Percentiles rank a stretch among this genome's conserved stretches.
Conservation (phyloP, 176 grass and related monocot species). For the Olyra latifolia region DNA sequence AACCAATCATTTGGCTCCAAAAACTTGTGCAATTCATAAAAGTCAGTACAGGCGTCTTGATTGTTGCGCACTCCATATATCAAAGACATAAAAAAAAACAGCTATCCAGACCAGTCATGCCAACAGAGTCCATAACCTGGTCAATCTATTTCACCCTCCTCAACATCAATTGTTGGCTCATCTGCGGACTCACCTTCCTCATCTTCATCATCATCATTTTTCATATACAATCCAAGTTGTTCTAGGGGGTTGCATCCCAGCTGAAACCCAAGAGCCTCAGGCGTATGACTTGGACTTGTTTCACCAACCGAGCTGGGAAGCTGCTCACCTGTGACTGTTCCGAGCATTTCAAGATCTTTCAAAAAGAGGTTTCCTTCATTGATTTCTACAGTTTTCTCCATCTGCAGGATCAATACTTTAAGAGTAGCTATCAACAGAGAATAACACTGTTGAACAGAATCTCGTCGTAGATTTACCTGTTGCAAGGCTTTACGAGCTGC, state of each 20-base stretch:
- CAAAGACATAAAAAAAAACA: slow-evolving; percentile 27
- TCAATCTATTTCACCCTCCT: slow-evolving; percentile 97
- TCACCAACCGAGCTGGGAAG: slow-evolving; percentile 68
- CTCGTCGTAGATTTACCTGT: slow-evolving; percentile 50
- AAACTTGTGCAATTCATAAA: slow-evolving; percentile 38
- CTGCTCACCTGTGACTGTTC: slow-evolving; percentile 62
- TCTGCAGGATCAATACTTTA: slow-evolving; percentile 49
- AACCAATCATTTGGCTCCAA: slow-evolving; percentile 40
- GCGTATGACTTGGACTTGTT: slow-evolving; percentile 60
- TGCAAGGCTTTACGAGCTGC: slow-evolving; percentile 93
- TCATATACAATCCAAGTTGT: slow-evolving; percentile 88
- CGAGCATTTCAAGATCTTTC: slow-evolving; percentile 93
- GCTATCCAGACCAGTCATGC: slow-evolving; percentile 27
- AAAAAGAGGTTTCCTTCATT: slow-evolving; percentile 80
- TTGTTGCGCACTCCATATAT: slow-evolving; percentile 12
- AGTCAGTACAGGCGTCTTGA: not conserved
- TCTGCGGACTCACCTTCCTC: slow-evolving; percentile 62
- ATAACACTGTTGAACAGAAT: slow-evolving; percentile 3
- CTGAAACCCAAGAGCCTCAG: slow-evolving; percentile 71
- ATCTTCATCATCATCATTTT: slow-evolving; percentile 83
- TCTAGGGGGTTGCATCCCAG: slow-evolving; percentile 82
- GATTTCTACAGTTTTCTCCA: slow-evolving; percentile 97
- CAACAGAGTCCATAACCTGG: slow-evolving; percentile 24
- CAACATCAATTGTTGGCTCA: slow-evolving; percentile 49
- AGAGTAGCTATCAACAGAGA: slow-evolving; percentile 23